Evolutionary conservation across 768 basidiomycete species (phyloP).

Genomic region (Stropharia rugosoannulata): DNA sequence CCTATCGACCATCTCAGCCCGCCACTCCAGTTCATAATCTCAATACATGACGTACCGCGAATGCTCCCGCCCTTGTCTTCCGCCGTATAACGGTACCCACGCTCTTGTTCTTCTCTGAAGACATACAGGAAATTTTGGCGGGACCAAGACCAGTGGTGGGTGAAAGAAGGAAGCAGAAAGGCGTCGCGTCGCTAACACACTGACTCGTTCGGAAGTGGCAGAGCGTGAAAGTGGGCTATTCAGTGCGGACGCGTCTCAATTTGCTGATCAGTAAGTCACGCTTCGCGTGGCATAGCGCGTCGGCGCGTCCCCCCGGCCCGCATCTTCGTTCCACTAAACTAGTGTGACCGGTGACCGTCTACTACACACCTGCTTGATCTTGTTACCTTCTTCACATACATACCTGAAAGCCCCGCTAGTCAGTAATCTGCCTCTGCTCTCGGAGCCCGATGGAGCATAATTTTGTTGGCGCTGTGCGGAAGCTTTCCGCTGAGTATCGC

Average conservation of each 20-base stretch:
- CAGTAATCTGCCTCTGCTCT: neutral
- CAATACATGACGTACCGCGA: neutral
- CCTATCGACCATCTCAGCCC: neutral
- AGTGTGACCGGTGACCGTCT: too few relatives aligned
- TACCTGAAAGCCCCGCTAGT: neutral
- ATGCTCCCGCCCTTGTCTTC: neutral
- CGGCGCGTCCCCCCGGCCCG: neutral
- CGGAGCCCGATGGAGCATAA: constrained; percentile 5
- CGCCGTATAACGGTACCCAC: neutral
- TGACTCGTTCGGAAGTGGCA: neutral
- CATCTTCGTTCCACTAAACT: too few relatives aligned
- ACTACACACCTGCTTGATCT: neutral
- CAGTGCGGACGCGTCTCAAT: constrained; percentile 13
- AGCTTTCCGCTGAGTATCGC: constrained; percentile 41
- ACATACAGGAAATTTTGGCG: neutral
- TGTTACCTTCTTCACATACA: neutral
- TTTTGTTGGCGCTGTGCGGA: constrained; percentile 8
- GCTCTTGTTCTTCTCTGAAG: constrained; percentile 1
- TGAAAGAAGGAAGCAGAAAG: neutral
- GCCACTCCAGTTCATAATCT: neutral
- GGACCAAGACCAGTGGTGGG: neutral
- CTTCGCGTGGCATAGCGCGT: constrained; percentile 3
- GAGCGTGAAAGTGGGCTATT: neutral
- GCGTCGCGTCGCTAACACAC: neutral
- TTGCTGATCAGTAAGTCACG: constrained; percentile 14